Evolutionary conservation across 1,284 basidiomycete genomes (phyloP).

Genomic region (Cryptococcus sp.): DNA sequence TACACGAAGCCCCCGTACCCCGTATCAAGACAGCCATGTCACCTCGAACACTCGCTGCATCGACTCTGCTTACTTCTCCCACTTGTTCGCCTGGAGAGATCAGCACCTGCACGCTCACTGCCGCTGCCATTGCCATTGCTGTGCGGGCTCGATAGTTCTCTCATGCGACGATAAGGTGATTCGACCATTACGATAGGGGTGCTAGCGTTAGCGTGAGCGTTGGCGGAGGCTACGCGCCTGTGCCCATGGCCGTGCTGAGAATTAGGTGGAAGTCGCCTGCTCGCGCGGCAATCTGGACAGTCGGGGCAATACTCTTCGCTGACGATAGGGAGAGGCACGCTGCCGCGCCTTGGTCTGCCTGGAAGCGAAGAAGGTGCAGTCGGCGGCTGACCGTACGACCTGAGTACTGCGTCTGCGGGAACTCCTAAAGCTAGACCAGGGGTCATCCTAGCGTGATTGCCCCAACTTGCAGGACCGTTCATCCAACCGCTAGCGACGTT

Average conservation of each 20-base stretch:
- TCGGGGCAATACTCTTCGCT: no score
- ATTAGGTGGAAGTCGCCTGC: no score
- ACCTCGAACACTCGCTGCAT: background rate
- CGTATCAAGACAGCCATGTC: no score
- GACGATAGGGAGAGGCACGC: background rate
- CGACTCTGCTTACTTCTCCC: background rate
- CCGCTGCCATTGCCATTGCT: background rate
- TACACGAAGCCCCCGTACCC: no score
- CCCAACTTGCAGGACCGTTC: constrained; percentile 20
- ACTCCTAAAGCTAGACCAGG: background rate
- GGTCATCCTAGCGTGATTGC: constrained; percentile 31
- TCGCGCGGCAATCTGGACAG: no score
- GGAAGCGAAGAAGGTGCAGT: background rate
- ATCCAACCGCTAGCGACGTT: constrained; percentile 11
- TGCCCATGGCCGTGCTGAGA: no score
- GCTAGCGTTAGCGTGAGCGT: no score
- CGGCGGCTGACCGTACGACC: background rate
- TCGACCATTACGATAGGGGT: no score
- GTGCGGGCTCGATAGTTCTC: background rate
- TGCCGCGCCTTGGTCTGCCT: background rate
- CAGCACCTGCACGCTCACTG: background rate
- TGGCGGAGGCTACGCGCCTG: no score
- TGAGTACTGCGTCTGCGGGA: no score
- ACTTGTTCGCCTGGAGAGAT: background rate
- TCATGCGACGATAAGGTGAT: background rate